Evolutionary conservation across 23 red algal species (phyloP).

Genomic region (Gracilariopsis chorda): DNA sequence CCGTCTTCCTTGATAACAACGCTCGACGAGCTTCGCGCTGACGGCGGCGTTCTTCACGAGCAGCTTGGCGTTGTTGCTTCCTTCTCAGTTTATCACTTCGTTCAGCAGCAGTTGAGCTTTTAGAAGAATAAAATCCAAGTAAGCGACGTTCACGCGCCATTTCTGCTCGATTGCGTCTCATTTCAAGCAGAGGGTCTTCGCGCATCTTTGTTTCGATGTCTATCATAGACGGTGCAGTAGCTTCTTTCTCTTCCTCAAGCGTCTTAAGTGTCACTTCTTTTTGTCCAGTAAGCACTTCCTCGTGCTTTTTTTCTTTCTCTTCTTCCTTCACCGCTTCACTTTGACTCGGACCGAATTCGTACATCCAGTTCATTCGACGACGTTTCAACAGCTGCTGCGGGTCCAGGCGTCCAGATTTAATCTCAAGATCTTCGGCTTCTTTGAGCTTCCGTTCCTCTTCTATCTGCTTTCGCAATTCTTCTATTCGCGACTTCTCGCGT

Average conservation of each 20-base stretch:
- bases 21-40: background rate
- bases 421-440: conserved; percentile 70
- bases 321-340: background rate
- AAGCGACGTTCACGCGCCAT: background rate
- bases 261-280: conserved; percentile 5
- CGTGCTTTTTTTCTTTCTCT: conserved; percentile 19
- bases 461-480: conserved; percentile 76
- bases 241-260: background rate
- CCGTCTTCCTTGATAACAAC: too few species aligned
- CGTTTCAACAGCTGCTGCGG: conserved; percentile 54
- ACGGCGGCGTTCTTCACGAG: conserved; percentile 16
- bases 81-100: background rate
- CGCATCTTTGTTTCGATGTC: conserved; percentile 75
- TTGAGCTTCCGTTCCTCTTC: conserved; percentile 72
- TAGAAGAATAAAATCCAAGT: background rate
- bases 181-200: conserved; percentile 75
- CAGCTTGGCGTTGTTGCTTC: background rate
- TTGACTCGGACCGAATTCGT: conserved; percentile 54
- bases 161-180: conserved; percentile 32
- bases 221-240: conserved; percentile 1
- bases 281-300: conserved; percentile 57
- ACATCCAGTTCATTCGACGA: conserved; percentile 84
- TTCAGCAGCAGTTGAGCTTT: background rate
- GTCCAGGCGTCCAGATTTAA: conserved; percentile 65
- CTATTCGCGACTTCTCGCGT: conserved; percentile 73